phyloP scores from a whole-genome alignment of 2,329 filamentous ascomycete species.

The Capronia americana region DNA sequence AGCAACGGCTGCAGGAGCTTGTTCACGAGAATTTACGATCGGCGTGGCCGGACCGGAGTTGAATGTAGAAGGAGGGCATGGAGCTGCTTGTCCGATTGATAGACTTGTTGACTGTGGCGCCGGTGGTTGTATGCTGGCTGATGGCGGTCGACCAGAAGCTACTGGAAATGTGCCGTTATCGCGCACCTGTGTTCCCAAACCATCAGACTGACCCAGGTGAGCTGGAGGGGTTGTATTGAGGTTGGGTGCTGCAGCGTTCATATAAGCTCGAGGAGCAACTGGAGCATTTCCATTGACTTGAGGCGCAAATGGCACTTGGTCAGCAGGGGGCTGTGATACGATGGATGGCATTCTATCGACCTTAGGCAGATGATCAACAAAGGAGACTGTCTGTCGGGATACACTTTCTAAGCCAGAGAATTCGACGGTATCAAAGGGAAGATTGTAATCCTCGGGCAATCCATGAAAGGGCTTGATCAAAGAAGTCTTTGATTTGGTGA shows the following conservation, averaged over 20 bases:
- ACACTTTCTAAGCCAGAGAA: constrained; percentile 29
- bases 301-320: not conserved
- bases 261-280: not conserved
- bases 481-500: constrained; percentile 34
- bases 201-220: not conserved
- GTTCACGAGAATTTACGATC: not conserved
- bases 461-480: constrained; percentile 24
- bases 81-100: constrained; percentile 9
- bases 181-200: not conserved
- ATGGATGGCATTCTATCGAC: not conserved
- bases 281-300: not conserved
- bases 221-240: not conserved
- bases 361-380: not conserved
- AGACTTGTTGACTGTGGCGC: not conserved
- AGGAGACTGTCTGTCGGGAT: constrained; percentile 8
- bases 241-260: not conserved
- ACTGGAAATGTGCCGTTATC: not conserved
- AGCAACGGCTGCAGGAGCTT: not conserved
- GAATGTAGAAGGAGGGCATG: not conserved
- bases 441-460: constrained; percentile 20
- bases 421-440: constrained; percentile 30
- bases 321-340: not conserved
- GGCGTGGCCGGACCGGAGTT: not conserved
- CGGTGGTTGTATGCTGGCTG: not conserved
- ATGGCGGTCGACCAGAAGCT: not conserved